A percentile compares a stretch with the other conserved stretches of the same genome.
Evolutionary conservation across 306 rosid species (phyloP).

Genomic region (Albizia julibrissin): DNA sequence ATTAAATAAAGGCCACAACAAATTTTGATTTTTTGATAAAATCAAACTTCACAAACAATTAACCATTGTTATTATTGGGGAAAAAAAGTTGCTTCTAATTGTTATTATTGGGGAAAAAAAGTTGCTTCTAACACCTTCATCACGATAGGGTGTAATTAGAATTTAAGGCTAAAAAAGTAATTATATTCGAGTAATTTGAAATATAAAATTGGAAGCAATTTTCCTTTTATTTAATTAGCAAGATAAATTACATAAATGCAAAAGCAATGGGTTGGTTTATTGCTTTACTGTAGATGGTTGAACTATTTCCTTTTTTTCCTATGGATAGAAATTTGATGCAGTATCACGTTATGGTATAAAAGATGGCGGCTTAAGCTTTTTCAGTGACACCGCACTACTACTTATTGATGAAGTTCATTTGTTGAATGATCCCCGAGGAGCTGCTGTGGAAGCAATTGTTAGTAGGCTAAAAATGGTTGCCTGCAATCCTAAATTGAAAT

Average conservation of each 20-base stretch:
- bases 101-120: too few relatives aligned
- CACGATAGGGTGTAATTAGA: too few relatives aligned
- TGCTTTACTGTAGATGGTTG: constrained; percentile 36
- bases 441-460: constrained; percentile 89
- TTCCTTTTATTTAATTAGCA: too few relatives aligned
- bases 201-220: too few relatives aligned
- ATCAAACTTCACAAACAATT: too few relatives aligned
- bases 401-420: constrained; percentile 97
- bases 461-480: constrained; percentile 90
- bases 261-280: constrained; percentile 33
- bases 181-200: too few relatives aligned
- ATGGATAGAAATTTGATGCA: constrained; percentile 86
- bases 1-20: too few relatives aligned
- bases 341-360: constrained; percentile 79
- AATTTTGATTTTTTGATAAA: too few relatives aligned
- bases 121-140: too few relatives aligned
- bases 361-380: constrained; percentile 89
- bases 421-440: constrained; percentile 97
- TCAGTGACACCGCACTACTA: constrained; percentile 86
- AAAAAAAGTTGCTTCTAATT: too few relatives aligned
- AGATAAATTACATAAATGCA: constrained; percentile 12
- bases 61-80: too few relatives aligned
- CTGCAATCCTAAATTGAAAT: constrained; percentile 70
- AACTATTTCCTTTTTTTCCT: constrained; percentile 18
- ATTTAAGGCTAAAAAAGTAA: too few relatives aligned